These are phyloP conservation scores for Chaetomium sp. DNA, from an alignment of 2,329 filamentous ascomycete species.

Conservation along the genomic window DNA sequence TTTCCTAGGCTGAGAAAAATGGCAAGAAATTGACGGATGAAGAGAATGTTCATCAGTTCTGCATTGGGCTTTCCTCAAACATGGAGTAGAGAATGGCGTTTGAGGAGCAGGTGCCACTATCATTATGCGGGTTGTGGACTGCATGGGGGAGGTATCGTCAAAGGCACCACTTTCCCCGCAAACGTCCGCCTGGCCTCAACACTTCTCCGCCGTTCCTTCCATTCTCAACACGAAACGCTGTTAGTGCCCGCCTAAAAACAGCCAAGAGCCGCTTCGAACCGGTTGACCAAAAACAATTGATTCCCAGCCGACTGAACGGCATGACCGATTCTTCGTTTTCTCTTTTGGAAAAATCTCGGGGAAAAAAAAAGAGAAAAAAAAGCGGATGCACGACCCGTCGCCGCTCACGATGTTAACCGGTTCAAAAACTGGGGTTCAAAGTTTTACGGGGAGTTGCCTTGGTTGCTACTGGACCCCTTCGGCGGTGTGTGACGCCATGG, in stretches of 20 bases:
- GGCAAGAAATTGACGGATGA: background rate
- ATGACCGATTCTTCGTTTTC: no score
- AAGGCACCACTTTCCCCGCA: background rate
- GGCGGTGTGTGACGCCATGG: slow-evolving; percentile 1
- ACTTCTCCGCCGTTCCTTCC: no score
- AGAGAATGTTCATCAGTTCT: background rate
- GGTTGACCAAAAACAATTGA: no score
- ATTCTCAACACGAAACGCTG: no score
- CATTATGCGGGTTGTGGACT: background rate
- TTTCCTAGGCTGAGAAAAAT: background rate
- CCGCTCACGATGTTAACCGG: background rate
- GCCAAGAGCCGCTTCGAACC: no score
- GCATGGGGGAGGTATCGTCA: background rate
- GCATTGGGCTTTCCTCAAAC: background rate
- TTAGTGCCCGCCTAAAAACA: no score
- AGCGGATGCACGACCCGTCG: background rate
- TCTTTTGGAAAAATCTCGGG: no score
- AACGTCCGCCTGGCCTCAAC: background rate
- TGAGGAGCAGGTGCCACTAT: slow-evolving; percentile 1
- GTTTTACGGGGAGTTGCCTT: background rate
- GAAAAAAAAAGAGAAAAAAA: background rate
- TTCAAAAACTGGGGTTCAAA: background rate
- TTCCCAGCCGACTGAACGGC: no score
- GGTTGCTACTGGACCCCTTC: background rate
- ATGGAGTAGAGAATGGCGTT: background rate